Evolutionary conservation across 352 stramenopile genomes (phyloP), one percentile per base, ranked within the genome.

Genomic region (Blastocystis sp.): DNA sequence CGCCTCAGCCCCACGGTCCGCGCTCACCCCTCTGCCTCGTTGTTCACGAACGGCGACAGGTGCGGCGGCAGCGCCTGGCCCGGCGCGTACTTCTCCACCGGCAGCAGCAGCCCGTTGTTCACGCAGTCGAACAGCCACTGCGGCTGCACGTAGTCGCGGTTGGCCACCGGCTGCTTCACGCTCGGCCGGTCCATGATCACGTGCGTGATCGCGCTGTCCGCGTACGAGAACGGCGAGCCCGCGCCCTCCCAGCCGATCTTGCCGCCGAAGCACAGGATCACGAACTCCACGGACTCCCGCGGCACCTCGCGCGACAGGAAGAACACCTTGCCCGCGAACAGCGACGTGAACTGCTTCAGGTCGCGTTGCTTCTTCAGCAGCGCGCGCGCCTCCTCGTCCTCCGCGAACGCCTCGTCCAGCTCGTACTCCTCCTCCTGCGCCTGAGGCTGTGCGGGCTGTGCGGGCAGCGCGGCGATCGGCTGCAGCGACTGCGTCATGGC

Each of bases 101-200:
- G 96, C 65, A 99, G 89, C 48, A 98, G 65, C 61, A 98, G 93
- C 53, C 94, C 92, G 82, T 97, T 97, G 91, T 99, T 99, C 43
- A 98, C 92, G 43, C 92, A 96, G 92, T 99, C 97, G 71, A 99
- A 96, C 38, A 99, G 92, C 97, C 97, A 99, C 91, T 99, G 97
- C 52, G 97, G 97, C 92, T 99, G 97, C 62, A 99, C 92, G 89
- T 96, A 98, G 91, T 99, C 96, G 89, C 95, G 92, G 14, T 90
- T 92, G 70, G 92, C 92, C 4, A 89, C 90, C 53, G 48, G 4
- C 17, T 82, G 53, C 19, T 38, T 5, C 14, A 79, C 17, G 7
- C 14, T 48, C 14, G 76, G 76, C 21, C 76, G 40, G 90, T 98
- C 96, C 89, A 97, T 94, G 71, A 99, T 90, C 90, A 98, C 94